Conservation (phyloP, 108 stramenopile genomes). For the Fragilariopsis cylindrus region DNA sequence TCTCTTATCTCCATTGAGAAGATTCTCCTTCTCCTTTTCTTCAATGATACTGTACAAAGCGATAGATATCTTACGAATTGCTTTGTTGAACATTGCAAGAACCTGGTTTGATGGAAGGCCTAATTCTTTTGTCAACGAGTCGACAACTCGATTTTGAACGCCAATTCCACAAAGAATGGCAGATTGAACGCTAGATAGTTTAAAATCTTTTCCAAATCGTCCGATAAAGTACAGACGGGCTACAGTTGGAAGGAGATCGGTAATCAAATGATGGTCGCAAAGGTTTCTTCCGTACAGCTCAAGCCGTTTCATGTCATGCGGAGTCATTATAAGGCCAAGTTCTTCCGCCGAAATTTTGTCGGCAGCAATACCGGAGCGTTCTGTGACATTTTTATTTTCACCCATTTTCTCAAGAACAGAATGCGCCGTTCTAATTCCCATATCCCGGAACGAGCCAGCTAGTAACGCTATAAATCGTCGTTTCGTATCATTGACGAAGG, state of each 20-base stretch:
- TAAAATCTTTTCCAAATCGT: constrained; percentile 72
- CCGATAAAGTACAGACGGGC: constrained; percentile 91
- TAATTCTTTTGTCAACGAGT: constrained; percentile 76
- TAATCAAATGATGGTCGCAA: constrained; percentile 97
- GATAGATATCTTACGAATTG: constrained; percentile 86
- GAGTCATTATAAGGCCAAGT: constrained; percentile 80
- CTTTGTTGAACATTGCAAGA: constrained; percentile 97
- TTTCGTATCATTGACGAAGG: constrained; percentile 90
- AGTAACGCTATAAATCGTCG: constrained; percentile 86
- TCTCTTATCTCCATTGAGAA: constrained; percentile 70
- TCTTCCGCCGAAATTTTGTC: constrained; percentile 73
- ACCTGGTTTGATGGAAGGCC: constrained; percentile 89
- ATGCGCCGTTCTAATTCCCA: constrained; percentile 80
- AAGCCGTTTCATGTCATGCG: constrained; percentile 96
- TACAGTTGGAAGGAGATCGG: constrained; percentile 91
- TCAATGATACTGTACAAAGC: constrained; percentile 76
- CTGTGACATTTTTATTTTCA: constrained; percentile 26
- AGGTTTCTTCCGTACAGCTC: constrained; percentile 96
- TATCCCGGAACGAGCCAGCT: constrained; percentile 81
- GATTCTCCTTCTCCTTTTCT: constrained; percentile 64
- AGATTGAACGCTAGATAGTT: constrained; percentile 87
- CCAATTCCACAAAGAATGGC: constrained; percentile 90
- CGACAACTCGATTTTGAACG: constrained; percentile 83
- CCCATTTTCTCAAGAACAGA: constrained; percentile 68
- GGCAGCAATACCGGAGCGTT: constrained; percentile 42